A percentile compares a stretch with the other conserved stretches of the same genome.
These are phyloP conservation scores for Pseudopyrenochaeta lycopersici DNA, from an alignment of 2,329 filamentous ascomycete genomes.

Conservation along the genomic window DNA sequence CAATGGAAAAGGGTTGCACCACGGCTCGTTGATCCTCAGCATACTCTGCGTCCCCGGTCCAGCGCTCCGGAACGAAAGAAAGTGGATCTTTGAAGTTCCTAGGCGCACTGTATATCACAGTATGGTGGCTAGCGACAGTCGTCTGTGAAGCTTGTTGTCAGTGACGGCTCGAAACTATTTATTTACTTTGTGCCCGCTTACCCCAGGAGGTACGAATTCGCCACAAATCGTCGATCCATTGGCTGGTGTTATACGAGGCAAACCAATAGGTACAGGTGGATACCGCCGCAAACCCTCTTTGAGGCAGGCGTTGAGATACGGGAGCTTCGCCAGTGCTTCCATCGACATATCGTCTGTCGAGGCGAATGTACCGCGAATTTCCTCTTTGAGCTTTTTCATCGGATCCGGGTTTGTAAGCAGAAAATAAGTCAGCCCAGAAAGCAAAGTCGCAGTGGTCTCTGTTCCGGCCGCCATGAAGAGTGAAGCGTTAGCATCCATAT, in stretches of 20 bases:
- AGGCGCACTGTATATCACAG: slow-evolving; percentile 9
- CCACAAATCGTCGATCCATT: slow-evolving; percentile 45
- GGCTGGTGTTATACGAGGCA: slow-evolving; percentile 39
- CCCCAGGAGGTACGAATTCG: slow-evolving; percentile 35
- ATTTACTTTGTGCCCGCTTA: neutral
- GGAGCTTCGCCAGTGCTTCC: slow-evolving; percentile 39
- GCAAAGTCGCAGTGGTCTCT: slow-evolving; percentile 45
- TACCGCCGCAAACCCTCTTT: slow-evolving; percentile 43
- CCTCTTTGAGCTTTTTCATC: slow-evolving; percentile 22
- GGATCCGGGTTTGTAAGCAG: slow-evolving; percentile 27
- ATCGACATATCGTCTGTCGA: slow-evolving; percentile 20
- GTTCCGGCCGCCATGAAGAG: slow-evolving; percentile 41
- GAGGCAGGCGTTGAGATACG: slow-evolving; percentile 45
- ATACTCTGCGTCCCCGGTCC: slow-evolving; percentile 29
- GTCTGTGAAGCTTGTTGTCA: slow-evolving; percentile 17
- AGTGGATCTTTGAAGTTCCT: slow-evolving; percentile 30
- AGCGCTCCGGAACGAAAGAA: slow-evolving; percentile 38
- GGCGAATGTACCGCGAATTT: slow-evolving; percentile 25
- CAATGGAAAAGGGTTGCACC: slow-evolving; percentile 28
- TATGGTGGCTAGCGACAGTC: slow-evolving; percentile 13
- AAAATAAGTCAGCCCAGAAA: slow-evolving; percentile 45
- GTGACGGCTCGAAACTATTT: neutral
- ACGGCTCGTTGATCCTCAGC: slow-evolving; percentile 16
- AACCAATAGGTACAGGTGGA: slow-evolving; percentile 44
- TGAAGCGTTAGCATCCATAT: slow-evolving; percentile 40